Evolutionary conservation across 805 yeast genomes (phyloP).

Genomic region (Ogataea populi-albae): DNA sequence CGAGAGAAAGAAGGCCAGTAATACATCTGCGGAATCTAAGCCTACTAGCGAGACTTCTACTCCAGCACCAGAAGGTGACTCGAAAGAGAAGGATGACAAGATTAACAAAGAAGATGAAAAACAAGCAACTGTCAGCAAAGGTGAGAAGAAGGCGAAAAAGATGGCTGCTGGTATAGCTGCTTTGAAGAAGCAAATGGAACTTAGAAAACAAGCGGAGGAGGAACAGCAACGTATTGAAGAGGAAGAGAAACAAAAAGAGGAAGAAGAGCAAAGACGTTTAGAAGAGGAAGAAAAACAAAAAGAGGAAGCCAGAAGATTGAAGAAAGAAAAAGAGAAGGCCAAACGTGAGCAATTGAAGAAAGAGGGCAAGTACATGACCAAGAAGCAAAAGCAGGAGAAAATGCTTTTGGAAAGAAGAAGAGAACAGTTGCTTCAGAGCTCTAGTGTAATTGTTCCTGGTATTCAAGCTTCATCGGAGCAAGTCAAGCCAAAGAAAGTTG

Average conservation of each 20-base stretch:
- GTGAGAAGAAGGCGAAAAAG: conserved; percentile 52
- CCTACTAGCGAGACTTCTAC: conserved; percentile 13
- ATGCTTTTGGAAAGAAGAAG: conserved; percentile 84
- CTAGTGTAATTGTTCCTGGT: conserved; percentile 74
- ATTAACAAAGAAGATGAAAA: conserved; percentile 40
- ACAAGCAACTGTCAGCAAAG: conserved; percentile 36
- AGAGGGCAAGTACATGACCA: conserved; percentile 91
- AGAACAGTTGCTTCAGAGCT: conserved; percentile 73
- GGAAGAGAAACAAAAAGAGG: conserved; percentile 51
- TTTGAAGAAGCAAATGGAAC: conserved; percentile 81
- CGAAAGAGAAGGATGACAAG: conserved; percentile 34
- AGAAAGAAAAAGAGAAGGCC: conserved; percentile 83
- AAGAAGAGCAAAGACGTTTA: conserved; percentile 48
- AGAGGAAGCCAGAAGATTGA: conserved; percentile 58
- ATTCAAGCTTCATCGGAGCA: conserved; percentile 33
- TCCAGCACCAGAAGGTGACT: conserved; percentile 31
- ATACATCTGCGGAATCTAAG: conserved; percentile 16
- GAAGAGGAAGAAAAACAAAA: conserved; percentile 64
- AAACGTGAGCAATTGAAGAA: conserved; percentile 91
- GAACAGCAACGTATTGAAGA: conserved; percentile 72
- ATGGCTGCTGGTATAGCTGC: conserved; percentile 91
- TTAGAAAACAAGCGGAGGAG: conserved; percentile 84
- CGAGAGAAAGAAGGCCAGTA: conserved; percentile 70
- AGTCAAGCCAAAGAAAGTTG: conserved; percentile 60
- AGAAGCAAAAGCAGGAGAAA: conserved; percentile 93